phyloP scores from a whole-genome alignment of 108 stramenopile genomes.

The Fragilariopsis cylindrus region DNA sequence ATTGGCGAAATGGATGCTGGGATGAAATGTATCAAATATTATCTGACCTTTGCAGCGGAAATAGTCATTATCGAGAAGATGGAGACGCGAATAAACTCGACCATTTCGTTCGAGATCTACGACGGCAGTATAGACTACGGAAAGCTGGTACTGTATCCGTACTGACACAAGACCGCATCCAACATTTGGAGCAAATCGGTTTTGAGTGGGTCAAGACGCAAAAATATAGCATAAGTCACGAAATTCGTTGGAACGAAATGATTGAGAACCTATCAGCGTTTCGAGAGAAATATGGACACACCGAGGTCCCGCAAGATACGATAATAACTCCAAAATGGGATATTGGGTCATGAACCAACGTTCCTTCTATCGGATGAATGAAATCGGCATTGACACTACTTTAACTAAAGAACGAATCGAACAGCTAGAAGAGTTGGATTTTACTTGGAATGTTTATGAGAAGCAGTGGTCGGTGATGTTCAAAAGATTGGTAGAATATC shows the following conservation, averaged over 20 bases:
- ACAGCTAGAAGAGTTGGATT: conserved; percentile 44
- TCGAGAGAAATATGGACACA: conserved; percentile 19
- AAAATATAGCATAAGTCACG: conserved; percentile 12
- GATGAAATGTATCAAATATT: conserved; percentile 40
- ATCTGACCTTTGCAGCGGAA: conserved; percentile 14
- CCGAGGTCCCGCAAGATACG: conserved; percentile 54
- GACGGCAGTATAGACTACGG: conserved; percentile 31
- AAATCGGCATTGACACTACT: conserved; percentile 21
- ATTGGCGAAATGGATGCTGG: conserved; percentile 40
- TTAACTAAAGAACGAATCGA: conserved; percentile 41
- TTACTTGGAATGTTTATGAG: conserved; percentile 42
- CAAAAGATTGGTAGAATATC: conserved; percentile 36
- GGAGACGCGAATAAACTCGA: conserved; percentile 24
- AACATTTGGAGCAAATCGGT: conserved; percentile 25
- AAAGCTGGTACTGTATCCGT: conserved; percentile 9
- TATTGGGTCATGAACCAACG: conserved; percentile 63
- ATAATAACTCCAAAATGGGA: conserved; percentile 36
- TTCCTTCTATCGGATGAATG: conserved; percentile 33
- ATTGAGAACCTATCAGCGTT: conserved; percentile 35
- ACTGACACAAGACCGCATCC: conserved; percentile 39
- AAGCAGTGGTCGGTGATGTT: conserved; percentile 44
- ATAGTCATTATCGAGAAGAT: conserved; percentile 40
- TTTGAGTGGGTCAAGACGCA: conserved; percentile 31
- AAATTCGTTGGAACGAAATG: conserved; percentile 34
- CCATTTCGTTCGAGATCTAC: conserved; percentile 47